A percentile compares a stretch with the other conserved stretches of the same genome.
Evolutionary conservation across 2,329 filamentous ascomycete species (phyloP).

Genomic region (Phaeomoniella chlamydospora): DNA sequence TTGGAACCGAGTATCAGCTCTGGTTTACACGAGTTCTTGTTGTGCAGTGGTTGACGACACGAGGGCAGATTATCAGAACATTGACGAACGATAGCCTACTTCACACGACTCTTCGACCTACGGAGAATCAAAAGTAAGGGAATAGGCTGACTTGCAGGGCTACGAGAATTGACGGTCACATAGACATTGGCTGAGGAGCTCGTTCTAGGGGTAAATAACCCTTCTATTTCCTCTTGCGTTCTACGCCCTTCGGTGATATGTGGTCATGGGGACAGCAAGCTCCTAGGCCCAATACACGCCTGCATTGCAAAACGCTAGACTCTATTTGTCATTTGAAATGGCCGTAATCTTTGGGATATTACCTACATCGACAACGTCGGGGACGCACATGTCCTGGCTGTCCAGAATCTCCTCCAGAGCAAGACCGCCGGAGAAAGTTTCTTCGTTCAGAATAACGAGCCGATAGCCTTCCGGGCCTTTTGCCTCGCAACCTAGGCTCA

Average conservation of each 20-base stretch:
- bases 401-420: slow-evolving; percentile 24
- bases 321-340: slow-evolving; percentile 24
- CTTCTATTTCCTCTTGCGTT: slow-evolving; percentile 21
- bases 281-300: slow-evolving; percentile 26
- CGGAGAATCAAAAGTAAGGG: slow-evolving; percentile 26
- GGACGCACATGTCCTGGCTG: slow-evolving; percentile 28
- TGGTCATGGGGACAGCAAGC: slow-evolving; percentile 25
- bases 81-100: slow-evolving; percentile 24
- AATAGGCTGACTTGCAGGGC: too few species aligned
- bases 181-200: slow-evolving; percentile 26
- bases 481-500: slow-evolving; percentile 27
- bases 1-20: slow-evolving; percentile 27
- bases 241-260: slow-evolving; percentile 28
- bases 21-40: slow-evolving; percentile 43
- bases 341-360: slow-evolving; percentile 27
- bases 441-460: slow-evolving; percentile 32
- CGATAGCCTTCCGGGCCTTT: slow-evolving; percentile 27
- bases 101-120: slow-evolving; percentile 24
- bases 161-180: too few species aligned
- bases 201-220: slow-evolving; percentile 21
- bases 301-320: slow-evolving; percentile 24
- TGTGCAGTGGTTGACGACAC: slow-evolving; percentile 39
- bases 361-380: slow-evolving; percentile 28
- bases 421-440: slow-evolving; percentile 27
- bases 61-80: slow-evolving; percentile 18